Evolutionary conservation across 1,284 basidiomycete genomes (phyloP).

Genomic region (Ceratobasidium sp.): DNA sequence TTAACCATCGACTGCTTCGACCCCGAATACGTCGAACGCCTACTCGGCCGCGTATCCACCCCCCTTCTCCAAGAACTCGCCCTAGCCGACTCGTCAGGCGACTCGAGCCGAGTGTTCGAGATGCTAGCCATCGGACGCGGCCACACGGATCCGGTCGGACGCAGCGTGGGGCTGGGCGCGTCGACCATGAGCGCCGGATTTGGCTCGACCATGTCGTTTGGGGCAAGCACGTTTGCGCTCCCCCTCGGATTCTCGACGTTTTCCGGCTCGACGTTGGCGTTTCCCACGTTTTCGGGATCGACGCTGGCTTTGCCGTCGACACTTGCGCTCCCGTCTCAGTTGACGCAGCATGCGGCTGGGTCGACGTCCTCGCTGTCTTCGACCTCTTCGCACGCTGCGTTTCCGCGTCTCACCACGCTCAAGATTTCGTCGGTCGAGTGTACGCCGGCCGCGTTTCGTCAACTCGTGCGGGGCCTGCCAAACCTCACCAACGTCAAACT

Average conservation of each 20-base stretch:
- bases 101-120: conserved; percentile 32
- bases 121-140: conserved; percentile 18
- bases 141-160: conserved; percentile 5
- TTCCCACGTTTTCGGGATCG: background rate
- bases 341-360: background rate
- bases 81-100: conserved; percentile 28
- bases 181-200: background rate
- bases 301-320: background rate
- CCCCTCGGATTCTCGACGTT: background rate
- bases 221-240: background rate
- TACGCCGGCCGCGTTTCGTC: conserved; percentile 28
- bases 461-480: conserved; percentile 21
- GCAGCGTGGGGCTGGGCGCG: background rate
- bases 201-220: background rate
- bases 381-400: conserved; percentile 3
- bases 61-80: conserved; percentile 14
- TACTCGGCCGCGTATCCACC: conserved; percentile 6
- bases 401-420: conserved; percentile 22
- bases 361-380: conserved; percentile 1
- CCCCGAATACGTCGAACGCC: conserved; percentile 22
- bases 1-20: conserved; percentile 33
- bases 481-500: conserved; percentile 27
- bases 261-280: background rate
- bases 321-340: background rate
- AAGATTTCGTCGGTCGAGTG: conserved; percentile 32